phyloP scores from a whole-genome alignment of 106 monocot genomes.

The Allium fistulosum region DNA sequence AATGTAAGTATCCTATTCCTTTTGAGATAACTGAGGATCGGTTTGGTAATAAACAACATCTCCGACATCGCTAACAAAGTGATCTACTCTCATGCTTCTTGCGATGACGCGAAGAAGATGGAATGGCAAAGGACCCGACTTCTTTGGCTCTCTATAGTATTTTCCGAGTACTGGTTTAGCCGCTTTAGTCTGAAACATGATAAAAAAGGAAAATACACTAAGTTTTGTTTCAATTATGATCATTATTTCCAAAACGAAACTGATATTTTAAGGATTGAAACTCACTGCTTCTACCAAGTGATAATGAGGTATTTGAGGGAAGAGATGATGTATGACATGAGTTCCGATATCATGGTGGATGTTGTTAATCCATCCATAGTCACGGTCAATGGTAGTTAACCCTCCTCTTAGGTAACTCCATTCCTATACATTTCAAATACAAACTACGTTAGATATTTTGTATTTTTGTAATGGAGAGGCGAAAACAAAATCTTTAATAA shows the following conservation, averaged over 20 bases:
- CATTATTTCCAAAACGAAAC: background rate
- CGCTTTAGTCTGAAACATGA: constrained; percentile 48
- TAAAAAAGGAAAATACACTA: no score
- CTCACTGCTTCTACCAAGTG: constrained; percentile 82
- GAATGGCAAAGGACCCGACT: constrained; percentile 62
- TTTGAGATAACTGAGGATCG: constrained; percentile 21
- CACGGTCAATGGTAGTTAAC: constrained; percentile 72
- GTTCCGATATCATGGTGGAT: constrained; percentile 92
- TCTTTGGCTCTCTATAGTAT: constrained; percentile 83
- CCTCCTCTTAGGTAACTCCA: constrained; percentile 90
- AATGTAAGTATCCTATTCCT: background rate
- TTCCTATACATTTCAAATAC: constrained; percentile 29
- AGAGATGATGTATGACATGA: constrained; percentile 94
- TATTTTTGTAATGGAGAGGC: background rate
- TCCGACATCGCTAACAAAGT: constrained; percentile 60
- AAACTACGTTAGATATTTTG: background rate
- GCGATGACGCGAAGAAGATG: constrained; percentile 47
- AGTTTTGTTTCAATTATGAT: background rate
- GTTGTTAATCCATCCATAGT: constrained; percentile 90
- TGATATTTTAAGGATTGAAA: background rate
- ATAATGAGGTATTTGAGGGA: constrained; percentile 93
- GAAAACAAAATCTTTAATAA: background rate
- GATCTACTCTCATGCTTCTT: constrained; percentile 61
- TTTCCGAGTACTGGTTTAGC: constrained; percentile 70
- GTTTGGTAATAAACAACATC: constrained; percentile 80